phyloP scores from a whole-genome alignment of 2,329 filamentous ascomycete species.

The Epicoccum sorghinum region DNA sequence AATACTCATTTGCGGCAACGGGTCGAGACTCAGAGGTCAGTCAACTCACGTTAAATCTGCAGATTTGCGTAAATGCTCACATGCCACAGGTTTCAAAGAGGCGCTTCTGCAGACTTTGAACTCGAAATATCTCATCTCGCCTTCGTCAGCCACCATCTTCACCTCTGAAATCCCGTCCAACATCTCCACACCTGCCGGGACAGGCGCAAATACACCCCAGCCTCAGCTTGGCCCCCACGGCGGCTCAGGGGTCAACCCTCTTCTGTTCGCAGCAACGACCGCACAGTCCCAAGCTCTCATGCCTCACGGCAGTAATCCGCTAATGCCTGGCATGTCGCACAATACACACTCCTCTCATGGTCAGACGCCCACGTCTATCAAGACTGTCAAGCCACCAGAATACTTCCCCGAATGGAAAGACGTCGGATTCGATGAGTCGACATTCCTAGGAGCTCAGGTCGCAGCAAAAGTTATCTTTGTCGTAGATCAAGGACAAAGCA shows the following conservation, averaged over 20 bases:
- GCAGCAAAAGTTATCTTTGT: constrained; percentile 78
- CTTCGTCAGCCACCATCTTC: constrained; percentile 93
- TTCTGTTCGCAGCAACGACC: constrained; percentile 88
- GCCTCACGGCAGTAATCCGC: constrained; percentile 43
- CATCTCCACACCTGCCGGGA: constrained; percentile 87
- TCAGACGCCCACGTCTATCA: constrained; percentile 84
- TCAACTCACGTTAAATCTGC: neutral
- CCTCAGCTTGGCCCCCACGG: constrained; percentile 56
- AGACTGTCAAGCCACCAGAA: constrained; percentile 75
- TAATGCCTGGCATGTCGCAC: constrained; percentile 47
- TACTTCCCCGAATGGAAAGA: constrained; percentile 93
- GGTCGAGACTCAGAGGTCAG: constrained; percentile 67
- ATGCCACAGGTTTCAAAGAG: constrained; percentile 75
- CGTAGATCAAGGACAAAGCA: constrained; percentile 68
- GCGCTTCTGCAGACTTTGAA: constrained; percentile 81
- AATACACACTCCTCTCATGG: constrained; percentile 67
- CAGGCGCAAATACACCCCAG: constrained; percentile 88
- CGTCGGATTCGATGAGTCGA: constrained; percentile 75
- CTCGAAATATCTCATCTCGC: constrained; percentile 86
- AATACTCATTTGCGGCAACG: constrained; percentile 89
- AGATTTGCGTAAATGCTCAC: constrained; percentile 37
- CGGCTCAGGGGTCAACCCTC: constrained; percentile 76
- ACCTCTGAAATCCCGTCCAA: constrained; percentile 95
- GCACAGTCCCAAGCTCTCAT: constrained; percentile 63
- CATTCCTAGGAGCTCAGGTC: constrained; percentile 87